Evolutionary conservation across 129 eudicot species (phyloP).

Genomic region (Flaveria trinervia): DNA sequence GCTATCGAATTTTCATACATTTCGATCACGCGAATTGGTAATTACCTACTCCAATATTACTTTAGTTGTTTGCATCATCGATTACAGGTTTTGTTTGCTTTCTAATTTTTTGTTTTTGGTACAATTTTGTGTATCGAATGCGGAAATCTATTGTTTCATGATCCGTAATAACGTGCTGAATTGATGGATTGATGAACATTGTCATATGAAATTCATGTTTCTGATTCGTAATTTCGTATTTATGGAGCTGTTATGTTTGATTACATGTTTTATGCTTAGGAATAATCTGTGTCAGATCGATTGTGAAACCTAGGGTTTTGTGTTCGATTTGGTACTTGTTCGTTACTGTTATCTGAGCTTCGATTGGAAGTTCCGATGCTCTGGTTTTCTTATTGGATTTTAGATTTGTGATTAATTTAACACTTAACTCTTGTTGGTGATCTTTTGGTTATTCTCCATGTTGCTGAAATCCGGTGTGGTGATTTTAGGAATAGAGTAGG

Average conservation of each 20-base stretch:
- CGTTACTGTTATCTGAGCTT: not conserved
- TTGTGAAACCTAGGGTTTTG: slow-evolving; percentile 24
- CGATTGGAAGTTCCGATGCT: too few species aligned
- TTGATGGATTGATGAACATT: slow-evolving; percentile 13
- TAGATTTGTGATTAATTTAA: not conserved
- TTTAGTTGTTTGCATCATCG: not conserved
- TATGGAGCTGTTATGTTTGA: not conserved
- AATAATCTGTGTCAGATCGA: slow-evolving; percentile 1
- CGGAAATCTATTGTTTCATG: not conserved
- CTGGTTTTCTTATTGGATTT: not conserved
- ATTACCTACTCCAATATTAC: not conserved
- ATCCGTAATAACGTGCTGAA: slow-evolving; percentile 11
- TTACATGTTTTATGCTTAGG: not conserved
- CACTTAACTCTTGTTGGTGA: not conserved
- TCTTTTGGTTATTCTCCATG: not conserved
- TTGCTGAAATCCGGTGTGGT: too few species aligned
- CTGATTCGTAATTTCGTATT: not conserved
- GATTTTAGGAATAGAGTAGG: too few species aligned
- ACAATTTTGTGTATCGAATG: not conserved
- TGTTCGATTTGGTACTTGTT: not conserved
- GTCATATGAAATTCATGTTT: not conserved
- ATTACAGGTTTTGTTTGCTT: not conserved
- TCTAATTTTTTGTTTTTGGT: not conserved
- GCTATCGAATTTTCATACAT: not conserved
- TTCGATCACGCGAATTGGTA: slow-evolving; percentile 22